Percentiles rank a stretch among this genome's conserved stretches.
These are phyloP conservation scores for Calonectria hawksworthii DNA, from an alignment of 2,329 filamentous ascomycete genomes.

Conservation along the genomic window DNA sequence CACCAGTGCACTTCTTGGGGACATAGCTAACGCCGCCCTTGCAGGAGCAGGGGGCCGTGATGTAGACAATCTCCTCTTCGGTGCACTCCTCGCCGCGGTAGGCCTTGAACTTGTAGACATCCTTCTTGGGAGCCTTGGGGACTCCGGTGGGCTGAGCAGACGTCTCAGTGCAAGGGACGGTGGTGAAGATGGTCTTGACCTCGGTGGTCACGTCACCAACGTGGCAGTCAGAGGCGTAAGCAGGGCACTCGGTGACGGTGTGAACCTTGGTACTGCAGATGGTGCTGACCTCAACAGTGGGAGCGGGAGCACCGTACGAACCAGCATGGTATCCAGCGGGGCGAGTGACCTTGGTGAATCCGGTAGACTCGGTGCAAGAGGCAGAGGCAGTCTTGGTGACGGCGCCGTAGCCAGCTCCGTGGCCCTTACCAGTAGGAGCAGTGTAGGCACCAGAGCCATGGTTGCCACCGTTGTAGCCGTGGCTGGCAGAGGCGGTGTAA, in stretches of 20 bases:
- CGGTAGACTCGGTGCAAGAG: neutral
- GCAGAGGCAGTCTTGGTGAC: neutral
- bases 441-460: neutral
- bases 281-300: neutral
- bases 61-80: neutral
- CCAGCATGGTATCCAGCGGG: neutral
- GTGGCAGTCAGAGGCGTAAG: neutral
- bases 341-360: neutral
- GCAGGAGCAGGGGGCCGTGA: neutral
- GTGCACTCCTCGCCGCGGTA: neutral
- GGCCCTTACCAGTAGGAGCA: neutral
- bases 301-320: neutral
- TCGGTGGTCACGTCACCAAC: slow-evolving; percentile 1
- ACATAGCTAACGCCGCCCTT: neutral
- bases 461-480: neutral
- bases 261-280: neutral
- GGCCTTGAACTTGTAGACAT: neutral
- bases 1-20: neutral
- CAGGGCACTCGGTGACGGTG: neutral
- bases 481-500: no score
- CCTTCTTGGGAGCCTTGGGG: neutral
- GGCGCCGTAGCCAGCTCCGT: neutral
- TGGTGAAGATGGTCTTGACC: neutral
- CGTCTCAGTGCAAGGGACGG: neutral
- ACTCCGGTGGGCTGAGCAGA: neutral